These are phyloP conservation scores for Vaccinium macrocarpon DNA, from an alignment of 148 eudicot species.

Conservation along the genomic window DNA sequence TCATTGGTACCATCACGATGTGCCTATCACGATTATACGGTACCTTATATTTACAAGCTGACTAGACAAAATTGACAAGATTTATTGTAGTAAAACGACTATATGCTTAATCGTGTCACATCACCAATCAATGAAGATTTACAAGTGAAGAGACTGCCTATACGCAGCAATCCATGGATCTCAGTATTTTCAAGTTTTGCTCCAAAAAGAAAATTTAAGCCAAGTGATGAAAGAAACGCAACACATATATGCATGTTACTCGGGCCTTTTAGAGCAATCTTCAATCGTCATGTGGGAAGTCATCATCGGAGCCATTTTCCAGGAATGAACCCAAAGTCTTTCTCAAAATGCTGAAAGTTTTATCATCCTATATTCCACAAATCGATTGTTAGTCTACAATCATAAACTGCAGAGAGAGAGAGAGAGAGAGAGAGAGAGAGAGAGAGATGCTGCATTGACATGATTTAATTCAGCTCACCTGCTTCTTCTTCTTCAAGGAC, in stretches of 20 bases:
- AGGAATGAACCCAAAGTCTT: conserved; percentile 78
- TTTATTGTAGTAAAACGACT: background rate
- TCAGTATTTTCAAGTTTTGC: background rate
- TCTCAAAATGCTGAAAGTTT: conserved; percentile 73
- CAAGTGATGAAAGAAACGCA: background rate
- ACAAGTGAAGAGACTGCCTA: background rate
- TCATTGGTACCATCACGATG: background rate
- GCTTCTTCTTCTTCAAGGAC: conserved; percentile 32
- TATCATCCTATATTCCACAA: conserved; percentile 56
- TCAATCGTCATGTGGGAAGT: conserved; percentile 60
- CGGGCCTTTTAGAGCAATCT: conserved; percentile 11
- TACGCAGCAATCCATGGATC: background rate
- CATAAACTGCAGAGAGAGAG: background rate
- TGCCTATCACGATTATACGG: background rate
- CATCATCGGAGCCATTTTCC: conserved; percentile 77
- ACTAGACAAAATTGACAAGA: background rate
- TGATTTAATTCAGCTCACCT: conserved; percentile 14
- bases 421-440: background rate
- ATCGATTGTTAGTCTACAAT: background rate
- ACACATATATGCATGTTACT: background rate
- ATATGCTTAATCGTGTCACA: background rate
- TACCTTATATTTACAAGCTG: too few relatives aligned
- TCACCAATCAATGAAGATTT: background rate
- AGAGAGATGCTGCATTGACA: too few relatives aligned
- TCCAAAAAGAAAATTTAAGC: background rate